Base-by-base conservation (phyloP, 805 yeast genomes). In the Hanseniaspora guilliermondii region DNA sequence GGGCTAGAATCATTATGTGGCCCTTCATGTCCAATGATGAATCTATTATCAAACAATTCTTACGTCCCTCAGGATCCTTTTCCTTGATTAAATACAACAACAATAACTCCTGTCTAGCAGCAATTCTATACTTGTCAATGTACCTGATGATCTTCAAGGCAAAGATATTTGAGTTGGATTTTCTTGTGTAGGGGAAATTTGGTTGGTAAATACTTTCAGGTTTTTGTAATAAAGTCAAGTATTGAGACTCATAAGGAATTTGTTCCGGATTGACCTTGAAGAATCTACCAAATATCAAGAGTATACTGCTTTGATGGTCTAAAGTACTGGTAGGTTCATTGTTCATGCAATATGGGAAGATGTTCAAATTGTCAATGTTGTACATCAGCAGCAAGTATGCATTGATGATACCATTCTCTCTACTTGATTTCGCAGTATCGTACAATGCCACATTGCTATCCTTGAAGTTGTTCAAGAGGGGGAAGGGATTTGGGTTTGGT, bases 111-210 rank as follows among this genome's bases (percentile, higher is more conserved):
- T 89, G 87, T 67, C 84, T 86, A 14, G 96, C 87, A 3, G 98
- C 98, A 64, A 89, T 97, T 54, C 97, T 76, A 67, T 93, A 93
- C 70, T 94, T 87, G 24, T 88, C 95, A 24, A 93, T 84, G 21
- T 96, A 87, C 56, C 95, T 75, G 49, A 93, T 93, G 58, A 93
- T 85, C 67, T 93, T 93, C 57, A 93, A 84, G 1, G 99, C 99
- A 50, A 22, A 50, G 1, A 36, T 33, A 17, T 49, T 17, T 7
- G 24, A 17, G 16, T 24, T 21, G 25, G 35, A 16, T 3, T 35
- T 35, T 6, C 22, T 35, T 35, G 11, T 17, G n/a, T 42, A 50
- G 14, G 55, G 55, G 35, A 50, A 50, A 24, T 36, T 14, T 2
- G 40, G 47, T 30, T 44, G 48, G 33, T 30, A 50, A 24, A 50